Evolutionary conservation across 129 eudicot species (phyloP).

Genomic region (Flaveria robusta): DNA sequence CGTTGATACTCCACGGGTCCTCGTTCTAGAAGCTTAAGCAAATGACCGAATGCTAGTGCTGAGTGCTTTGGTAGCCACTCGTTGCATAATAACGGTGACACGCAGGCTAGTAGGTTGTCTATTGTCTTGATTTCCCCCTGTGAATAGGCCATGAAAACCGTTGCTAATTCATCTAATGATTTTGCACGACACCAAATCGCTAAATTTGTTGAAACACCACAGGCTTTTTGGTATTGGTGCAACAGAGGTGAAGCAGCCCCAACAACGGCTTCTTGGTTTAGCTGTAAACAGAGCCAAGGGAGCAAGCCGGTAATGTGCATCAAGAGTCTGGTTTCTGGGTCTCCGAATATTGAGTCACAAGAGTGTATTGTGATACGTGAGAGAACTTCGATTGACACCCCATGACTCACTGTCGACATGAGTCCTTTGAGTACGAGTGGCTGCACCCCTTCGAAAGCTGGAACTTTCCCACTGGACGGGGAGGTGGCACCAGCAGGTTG

Average conservation of each 20-base stretch:
- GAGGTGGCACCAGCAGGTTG: conserved; percentile 45
- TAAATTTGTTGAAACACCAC: conserved; percentile 72
- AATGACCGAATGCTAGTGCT: conserved; percentile 88
- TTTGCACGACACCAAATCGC: conserved; percentile 90
- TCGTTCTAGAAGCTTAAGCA: conserved; percentile 76
- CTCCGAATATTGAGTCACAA: conserved; percentile 93
- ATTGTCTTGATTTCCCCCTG: conserved; percentile 76
- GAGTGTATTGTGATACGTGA: conserved; percentile 86
- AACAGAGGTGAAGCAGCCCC: conserved; percentile 65
- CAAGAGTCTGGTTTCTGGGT: conserved; percentile 80
- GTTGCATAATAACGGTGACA: conserved; percentile 81
- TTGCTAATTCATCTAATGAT: conserved; percentile 73
- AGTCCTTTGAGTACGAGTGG: conserved; percentile 98
- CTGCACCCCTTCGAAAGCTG: conserved; percentile 92
- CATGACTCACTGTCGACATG: conserved; percentile 91
- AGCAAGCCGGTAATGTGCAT: conserved; percentile 95
- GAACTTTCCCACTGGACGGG: conserved; percentile 64
- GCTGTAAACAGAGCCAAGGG: conserved; percentile 97
- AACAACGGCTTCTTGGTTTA: conserved; percentile 64
- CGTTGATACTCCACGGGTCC: conserved; percentile 95
- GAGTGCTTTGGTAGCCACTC: conserved; percentile 98
- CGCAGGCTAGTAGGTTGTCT: conserved; percentile 74
- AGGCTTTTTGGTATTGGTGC: conserved; percentile 75
- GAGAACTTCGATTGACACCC: conserved; percentile 83
- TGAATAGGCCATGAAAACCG: conserved; percentile 78